phyloP scores from a whole-genome alignment of 805 yeast genomes.

The Isabelozyma heimii region DNA sequence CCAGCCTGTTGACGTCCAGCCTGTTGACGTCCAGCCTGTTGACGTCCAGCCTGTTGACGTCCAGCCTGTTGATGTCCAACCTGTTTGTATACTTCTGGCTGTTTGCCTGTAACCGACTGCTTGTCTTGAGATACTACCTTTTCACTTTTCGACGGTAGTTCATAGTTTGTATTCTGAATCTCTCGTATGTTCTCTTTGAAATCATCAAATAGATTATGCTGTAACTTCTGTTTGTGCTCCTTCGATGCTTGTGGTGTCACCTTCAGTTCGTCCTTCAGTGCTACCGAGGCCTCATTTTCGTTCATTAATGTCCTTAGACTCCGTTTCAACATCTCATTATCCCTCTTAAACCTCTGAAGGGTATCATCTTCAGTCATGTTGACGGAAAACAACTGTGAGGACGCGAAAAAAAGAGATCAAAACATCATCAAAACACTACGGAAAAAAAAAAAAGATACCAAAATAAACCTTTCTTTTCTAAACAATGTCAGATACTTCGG shows the following conservation, averaged over 20 bases:
- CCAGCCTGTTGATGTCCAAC: too few relatives aligned
- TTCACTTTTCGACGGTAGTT: conserved; percentile 11
- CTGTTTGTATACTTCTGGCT: too few relatives aligned
- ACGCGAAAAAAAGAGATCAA: conserved; percentile 1
- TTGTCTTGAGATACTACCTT: not conserved
- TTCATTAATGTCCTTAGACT: conserved; percentile 8
- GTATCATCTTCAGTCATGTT: conserved; percentile 1
- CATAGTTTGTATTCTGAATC: conserved; percentile 17
- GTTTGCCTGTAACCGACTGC: not conserved
- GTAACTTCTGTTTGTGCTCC: conserved; percentile 5
- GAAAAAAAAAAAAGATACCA: not conserved
- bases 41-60: too few relatives aligned
- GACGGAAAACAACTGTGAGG: not conserved
- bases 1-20: too few relatives aligned
- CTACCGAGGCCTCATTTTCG: conserved; percentile 5
- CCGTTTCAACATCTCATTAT: conserved; percentile 5
- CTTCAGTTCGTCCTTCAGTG: conserved; percentile 6
- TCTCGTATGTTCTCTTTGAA: conserved; percentile 19
- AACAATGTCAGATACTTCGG: not conserved
- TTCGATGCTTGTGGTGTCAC: conserved; percentile 1
- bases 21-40: too few relatives aligned
- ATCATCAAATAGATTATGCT: conserved; percentile 11
- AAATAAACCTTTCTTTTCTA: not conserved
- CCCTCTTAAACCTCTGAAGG: not conserved
- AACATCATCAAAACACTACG: not conserved